phyloP scores from a whole-genome alignment of 345 rosid genomes.

The Hibiscus mutabilis region DNA sequence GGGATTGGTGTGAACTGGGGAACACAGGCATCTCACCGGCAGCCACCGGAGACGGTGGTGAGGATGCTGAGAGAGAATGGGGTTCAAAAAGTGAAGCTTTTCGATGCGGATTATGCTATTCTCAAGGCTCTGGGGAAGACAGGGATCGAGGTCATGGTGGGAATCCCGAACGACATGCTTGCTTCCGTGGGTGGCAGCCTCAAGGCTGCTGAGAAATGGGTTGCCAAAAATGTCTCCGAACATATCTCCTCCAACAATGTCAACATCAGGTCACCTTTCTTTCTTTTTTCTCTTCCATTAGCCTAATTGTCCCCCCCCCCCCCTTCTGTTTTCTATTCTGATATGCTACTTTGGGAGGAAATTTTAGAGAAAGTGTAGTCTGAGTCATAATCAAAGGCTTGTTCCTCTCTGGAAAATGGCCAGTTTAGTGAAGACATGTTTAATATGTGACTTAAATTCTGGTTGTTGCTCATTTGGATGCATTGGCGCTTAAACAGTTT shows the following conservation, averaged over 20 bases:
- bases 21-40: slow-evolving; percentile 67
- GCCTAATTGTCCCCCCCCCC: too few species aligned
- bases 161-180: slow-evolving; percentile 95
- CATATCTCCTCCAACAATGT: slow-evolving; percentile 52
- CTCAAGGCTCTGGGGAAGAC: slow-evolving; percentile 66
- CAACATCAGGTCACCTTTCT: slow-evolving; percentile 58
- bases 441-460: too few species aligned
- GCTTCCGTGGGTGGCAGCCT: slow-evolving; percentile 49
- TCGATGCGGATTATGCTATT: slow-evolving; percentile 72
- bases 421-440: too few species aligned
- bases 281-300: background rate
- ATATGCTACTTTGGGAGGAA: too few species aligned
- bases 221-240: slow-evolving; percentile 63
- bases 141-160: slow-evolving; percentile 92
- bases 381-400: too few species aligned
- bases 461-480: too few species aligned
- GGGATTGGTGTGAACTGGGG: slow-evolving; percentile 98
- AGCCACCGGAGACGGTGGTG: slow-evolving; percentile 66
- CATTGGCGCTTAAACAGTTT: too few species aligned
- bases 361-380: too few species aligned
- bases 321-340: background rate
- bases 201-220: slow-evolving; percentile 94
- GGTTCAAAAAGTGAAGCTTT: slow-evolving; percentile 82
- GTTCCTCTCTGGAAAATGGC: too few species aligned
- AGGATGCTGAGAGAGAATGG: slow-evolving; percentile 59